These are phyloP conservation scores for Erysiphe pulchra DNA, from an alignment of 2,329 filamentous ascomycete species.

Conservation along the genomic window DNA sequence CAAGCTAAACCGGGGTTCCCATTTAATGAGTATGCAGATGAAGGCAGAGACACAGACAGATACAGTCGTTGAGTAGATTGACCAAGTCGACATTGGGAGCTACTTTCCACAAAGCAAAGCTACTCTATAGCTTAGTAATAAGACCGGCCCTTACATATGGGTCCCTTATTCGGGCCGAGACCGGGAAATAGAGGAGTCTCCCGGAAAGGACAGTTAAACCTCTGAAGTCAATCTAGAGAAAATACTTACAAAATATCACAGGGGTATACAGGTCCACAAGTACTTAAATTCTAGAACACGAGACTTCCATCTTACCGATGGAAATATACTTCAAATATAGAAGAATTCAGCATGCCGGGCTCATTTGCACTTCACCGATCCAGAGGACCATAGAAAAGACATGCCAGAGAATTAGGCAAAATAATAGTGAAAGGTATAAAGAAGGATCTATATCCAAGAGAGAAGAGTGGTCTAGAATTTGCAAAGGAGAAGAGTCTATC, in stretches of 20 bases:
- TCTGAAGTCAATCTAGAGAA: not conserved
- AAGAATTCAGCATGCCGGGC: not conserved
- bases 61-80: not conserved
- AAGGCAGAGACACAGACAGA: not conserved
- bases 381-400: not conserved
- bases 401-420: not conserved
- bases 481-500: not conserved
- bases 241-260: not conserved
- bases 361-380: not conserved
- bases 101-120: not conserved
- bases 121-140: not conserved
- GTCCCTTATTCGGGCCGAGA: not conserved
- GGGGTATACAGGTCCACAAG: not conserved
- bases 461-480: not conserved
- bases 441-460: not conserved
- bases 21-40: not conserved
- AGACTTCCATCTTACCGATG: not conserved
- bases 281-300: not conserved
- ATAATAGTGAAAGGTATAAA: too few relatives aligned
- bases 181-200: not conserved
- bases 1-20: not conserved
- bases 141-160: not conserved
- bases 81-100: not conserved
- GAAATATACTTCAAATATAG: not conserved
- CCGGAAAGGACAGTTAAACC: not conserved